Conservation (phyloP, 1,139 yeast genomes). For the Yamadazyma triangularis region DNA sequence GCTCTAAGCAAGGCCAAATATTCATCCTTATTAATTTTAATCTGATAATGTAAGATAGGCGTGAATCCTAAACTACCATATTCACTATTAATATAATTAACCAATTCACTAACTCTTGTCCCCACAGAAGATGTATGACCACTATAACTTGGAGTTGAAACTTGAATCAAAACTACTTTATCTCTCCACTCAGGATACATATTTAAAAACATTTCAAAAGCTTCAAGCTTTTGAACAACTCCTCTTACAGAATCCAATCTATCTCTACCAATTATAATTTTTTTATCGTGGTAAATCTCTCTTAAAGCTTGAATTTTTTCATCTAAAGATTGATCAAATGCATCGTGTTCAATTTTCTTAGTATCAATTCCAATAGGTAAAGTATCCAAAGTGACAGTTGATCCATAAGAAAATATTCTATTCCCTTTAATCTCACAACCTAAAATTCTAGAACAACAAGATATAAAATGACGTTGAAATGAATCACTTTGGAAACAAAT, state of each 20-base stretch:
- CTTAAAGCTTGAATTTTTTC: slow-evolving; percentile 48
- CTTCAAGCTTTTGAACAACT: slow-evolving; percentile 75
- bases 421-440: slow-evolving; percentile 63
- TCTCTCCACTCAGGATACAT: slow-evolving; percentile 92
- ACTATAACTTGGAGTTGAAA: slow-evolving; percentile 69
- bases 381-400: slow-evolving; percentile 66
- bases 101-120: slow-evolving; percentile 73
- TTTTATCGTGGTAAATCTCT: slow-evolving; percentile 67
- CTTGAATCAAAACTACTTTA: slow-evolving; percentile 85
- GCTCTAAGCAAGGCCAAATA: slow-evolving; percentile 82
- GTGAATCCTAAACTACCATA: slow-evolving; percentile 77
- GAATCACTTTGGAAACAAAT: slow-evolving; percentile 83
- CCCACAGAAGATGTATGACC: slow-evolving; percentile 59
- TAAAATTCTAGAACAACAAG: slow-evolving; percentile 79
- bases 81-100: slow-evolving; percentile 73
- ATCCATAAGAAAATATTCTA: slow-evolving; percentile 71
- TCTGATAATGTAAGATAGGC: slow-evolving; percentile 88
- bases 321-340: slow-evolving; percentile 33
- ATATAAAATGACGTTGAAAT: slow-evolving; percentile 84
- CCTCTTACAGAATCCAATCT: slow-evolving; percentile 78
- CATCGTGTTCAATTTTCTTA: slow-evolving; percentile 55
- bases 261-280: slow-evolving; percentile 80
- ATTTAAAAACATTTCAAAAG: slow-evolving; percentile 75
- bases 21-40: slow-evolving; percentile 84
- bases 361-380: slow-evolving; percentile 87